Base-by-base conservation (phyloP, 768 basidiomycete species). In the Wakefieldia striispora region DNA sequence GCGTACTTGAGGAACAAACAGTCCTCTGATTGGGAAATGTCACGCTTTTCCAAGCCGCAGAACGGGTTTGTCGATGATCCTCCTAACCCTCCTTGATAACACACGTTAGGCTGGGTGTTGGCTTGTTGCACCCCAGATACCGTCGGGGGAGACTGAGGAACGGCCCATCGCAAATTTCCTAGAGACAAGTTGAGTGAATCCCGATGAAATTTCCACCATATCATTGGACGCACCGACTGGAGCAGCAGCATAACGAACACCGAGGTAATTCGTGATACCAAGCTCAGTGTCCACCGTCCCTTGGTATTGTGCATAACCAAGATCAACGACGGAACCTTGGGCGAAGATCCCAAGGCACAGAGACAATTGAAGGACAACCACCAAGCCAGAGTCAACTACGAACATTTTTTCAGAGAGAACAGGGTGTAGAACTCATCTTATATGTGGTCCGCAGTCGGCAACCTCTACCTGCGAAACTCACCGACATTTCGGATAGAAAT, bases 1-100 rank as follows among this genome's bases (percentile, higher is more conserved):
- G 52, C 55, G 11, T 19, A 69, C 67, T 60, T 67, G 36, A 69
- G 56, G 50, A 68, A 69, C 8, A 69, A 42, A 49, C 67, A 69
- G 40, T 69, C 67, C 35, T 69, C 67, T 5, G 66, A 58, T 27
- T 58, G 43, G 12, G 31, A 43, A 2, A 51, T 45, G 21, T 23
- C 55, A 19, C 64, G 58, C 34, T 60, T 36, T n/a, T n/a, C n/a
- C n/a, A n/a, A n/a, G n/a, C 37, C 9, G 21, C 42, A n/a, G 12
- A 58, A 20, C 2, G 59, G 65, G 54, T 62, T 71, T 2, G 65
- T 63, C 5, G 70, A 48, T 1, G 71, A 51, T 6, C 8, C 36
- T 5, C 75, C 75, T 6, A 20, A 9, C 1, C 42, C 44, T 0
- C 65, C 63, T 27, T 68, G 62, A 17, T 70, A 56, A 38, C 76